Percentiles rank a stretch among this genome's conserved stretches.
Conservation (phyloP, 805 yeast species). For the Metschnikowia proteae region DNA sequence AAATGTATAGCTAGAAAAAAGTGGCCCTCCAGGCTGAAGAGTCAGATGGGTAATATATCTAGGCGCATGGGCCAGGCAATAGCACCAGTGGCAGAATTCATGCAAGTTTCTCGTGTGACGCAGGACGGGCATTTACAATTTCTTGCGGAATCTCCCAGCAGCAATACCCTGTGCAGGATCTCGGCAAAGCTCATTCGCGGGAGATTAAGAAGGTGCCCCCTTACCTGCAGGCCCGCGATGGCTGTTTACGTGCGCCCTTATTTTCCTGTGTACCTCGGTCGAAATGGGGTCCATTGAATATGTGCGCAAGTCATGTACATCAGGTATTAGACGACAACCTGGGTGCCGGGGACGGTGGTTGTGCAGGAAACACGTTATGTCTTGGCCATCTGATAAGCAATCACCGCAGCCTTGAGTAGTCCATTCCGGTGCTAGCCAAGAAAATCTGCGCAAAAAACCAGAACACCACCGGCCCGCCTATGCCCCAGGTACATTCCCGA, state of each 20-base stretch:
- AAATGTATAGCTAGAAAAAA: not conserved
- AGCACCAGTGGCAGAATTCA: slow-evolving; percentile 2
- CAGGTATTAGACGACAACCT: too few species aligned
- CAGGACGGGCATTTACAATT: slow-evolving; percentile 2
- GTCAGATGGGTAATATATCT: not conserved
- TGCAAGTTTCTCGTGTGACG: slow-evolving; percentile 2
- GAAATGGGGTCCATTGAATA: not conserved
- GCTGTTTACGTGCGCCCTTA: not conserved
- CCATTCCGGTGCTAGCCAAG: not conserved
- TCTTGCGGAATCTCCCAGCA: slow-evolving; percentile 1
- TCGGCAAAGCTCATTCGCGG: slow-evolving; percentile 14
- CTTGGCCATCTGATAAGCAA: not conserved
- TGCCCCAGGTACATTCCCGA: not conserved
- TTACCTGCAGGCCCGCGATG: slow-evolving; percentile 4
- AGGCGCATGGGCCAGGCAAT: slow-evolving; percentile 2
- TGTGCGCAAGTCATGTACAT: not conserved
- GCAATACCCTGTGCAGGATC: slow-evolving; percentile 10
- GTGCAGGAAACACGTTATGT: not conserved
- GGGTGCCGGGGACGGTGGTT: too few species aligned
- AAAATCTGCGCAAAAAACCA: not conserved
- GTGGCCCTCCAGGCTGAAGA: slow-evolving; percentile 1
- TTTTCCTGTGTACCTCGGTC: not conserved
- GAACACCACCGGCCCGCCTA: not conserved
- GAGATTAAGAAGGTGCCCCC: slow-evolving; percentile 10
- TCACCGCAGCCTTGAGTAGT: not conserved